phyloP scores from a whole-genome alignment of 1,139 yeast genomes.

The Yamadazyma triangularis region DNA sequence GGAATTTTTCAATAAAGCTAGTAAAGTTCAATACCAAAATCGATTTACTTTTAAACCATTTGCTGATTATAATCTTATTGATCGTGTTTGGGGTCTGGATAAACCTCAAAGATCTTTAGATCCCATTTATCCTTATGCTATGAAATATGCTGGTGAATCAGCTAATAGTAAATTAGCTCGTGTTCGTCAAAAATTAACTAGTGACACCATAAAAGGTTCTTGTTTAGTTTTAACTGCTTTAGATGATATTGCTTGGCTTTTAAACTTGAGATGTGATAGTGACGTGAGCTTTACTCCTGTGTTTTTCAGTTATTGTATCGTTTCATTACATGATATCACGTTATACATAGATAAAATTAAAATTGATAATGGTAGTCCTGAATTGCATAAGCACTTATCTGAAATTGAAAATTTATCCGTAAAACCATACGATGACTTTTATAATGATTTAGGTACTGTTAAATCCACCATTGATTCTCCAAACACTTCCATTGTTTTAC shows the following conservation, averaged over 20 bases:
- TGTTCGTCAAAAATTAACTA: slow-evolving; percentile 22
- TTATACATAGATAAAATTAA: slow-evolving; percentile 39
- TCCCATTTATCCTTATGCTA: slow-evolving; percentile 35
- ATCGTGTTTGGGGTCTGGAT: slow-evolving; percentile 37
- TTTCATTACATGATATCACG: slow-evolving; percentile 24
- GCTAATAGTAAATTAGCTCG: slow-evolving; percentile 27
- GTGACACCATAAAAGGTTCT: slow-evolving; percentile 14
- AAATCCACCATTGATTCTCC: slow-evolving; percentile 16
- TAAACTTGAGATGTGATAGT: slow-evolving; percentile 43
- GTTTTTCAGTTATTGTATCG: slow-evolving; percentile 43
- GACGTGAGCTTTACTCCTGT: slow-evolving; percentile 48
- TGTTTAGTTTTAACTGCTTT: slow-evolving; percentile 39
- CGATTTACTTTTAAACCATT: slow-evolving; percentile 29
- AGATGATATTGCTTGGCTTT: slow-evolving; percentile 55
- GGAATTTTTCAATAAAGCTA: slow-evolving; percentile 26
- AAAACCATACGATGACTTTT: slow-evolving; percentile 28
- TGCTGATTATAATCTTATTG: slow-evolving; percentile 29
- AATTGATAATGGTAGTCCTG: slow-evolving; percentile 15
- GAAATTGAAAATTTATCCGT: slow-evolving; percentile 24
- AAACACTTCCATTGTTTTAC: slow-evolving; percentile 24
- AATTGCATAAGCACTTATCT: slow-evolving; percentile 16
- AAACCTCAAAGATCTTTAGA: slow-evolving; percentile 35
- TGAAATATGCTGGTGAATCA: slow-evolving; percentile 42
- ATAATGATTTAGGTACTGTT: slow-evolving; percentile 23
- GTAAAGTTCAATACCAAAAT: slow-evolving; percentile 15